A percentile compares a stretch with the other conserved stretches of the same genome.
These are phyloP conservation scores for Dentipellis fragilis DNA, from an alignment of 768 basidiomycete species.

Conservation along the genomic window DNA sequence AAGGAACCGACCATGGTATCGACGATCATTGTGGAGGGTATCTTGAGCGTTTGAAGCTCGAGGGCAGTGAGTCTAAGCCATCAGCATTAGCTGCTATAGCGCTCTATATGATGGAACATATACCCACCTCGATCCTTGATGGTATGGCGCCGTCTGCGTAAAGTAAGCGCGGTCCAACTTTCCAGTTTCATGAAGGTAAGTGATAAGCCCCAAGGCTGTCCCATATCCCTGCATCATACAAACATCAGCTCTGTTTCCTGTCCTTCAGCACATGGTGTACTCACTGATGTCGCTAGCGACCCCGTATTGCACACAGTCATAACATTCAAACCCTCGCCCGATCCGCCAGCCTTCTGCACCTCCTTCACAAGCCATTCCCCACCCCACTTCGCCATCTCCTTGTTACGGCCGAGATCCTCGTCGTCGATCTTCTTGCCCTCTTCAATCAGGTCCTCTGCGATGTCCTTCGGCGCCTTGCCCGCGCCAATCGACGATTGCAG, in stretches of 20 bases:
- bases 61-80: constrained; percentile 69
- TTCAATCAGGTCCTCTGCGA: constrained; percentile 47
- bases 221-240: constrained; percentile 71
- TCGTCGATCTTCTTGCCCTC: constrained; percentile 69
- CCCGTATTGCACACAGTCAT: constrained; percentile 98
- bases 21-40: constrained; percentile 89
- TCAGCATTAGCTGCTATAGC: not conserved
- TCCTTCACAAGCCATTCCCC: constrained; percentile 73
- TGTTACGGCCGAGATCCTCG: constrained; percentile 84
- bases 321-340: constrained; percentile 54
- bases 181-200: constrained; percentile 70
- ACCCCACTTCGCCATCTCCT: constrained; percentile 74
- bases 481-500: constrained; percentile 31
- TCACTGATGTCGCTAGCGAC: constrained; percentile 84
- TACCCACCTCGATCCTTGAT: constrained; percentile 74
- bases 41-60: constrained; percentile 75
- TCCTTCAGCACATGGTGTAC: constrained; percentile 13
- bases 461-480: constrained; percentile 31
- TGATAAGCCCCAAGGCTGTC: constrained; percentile 90
- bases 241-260: not conserved
- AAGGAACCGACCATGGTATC: constrained; percentile 97
- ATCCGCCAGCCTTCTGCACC: constrained; percentile 29
- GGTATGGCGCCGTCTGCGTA: constrained; percentile 91
- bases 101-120: not conserved
- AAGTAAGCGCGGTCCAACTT: constrained; percentile 79